phyloP scores from a whole-genome alignment of 495 filamentous ascomycete species.

The Wilcoxina mikolae region DNA sequence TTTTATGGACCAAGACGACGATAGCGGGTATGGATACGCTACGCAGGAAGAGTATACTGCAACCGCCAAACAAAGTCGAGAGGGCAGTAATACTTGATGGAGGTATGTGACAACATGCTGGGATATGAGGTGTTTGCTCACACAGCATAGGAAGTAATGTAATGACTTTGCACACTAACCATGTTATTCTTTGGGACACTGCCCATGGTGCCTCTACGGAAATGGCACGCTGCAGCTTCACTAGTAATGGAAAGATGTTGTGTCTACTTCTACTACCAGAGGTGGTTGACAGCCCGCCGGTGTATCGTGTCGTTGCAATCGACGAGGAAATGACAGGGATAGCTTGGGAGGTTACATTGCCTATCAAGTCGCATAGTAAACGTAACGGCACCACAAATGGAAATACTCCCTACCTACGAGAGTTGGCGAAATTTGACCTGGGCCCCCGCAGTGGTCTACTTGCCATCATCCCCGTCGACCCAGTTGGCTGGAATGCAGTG shows the following conservation, averaged over 20 bases:
- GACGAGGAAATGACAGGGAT: conserved; percentile 70
- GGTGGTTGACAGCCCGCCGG: conserved; percentile 35
- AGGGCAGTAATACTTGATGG: conserved; percentile 67
- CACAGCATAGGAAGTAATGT: conserved; percentile 61
- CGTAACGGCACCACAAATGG: conserved; percentile 9
- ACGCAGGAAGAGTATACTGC: conserved; percentile 53
- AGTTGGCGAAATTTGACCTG: conserved; percentile 61
- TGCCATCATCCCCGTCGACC: conserved; percentile 80
- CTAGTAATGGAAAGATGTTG: conserved; percentile 54
- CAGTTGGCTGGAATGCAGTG: conserved; percentile 56
- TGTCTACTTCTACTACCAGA: conserved; percentile 69
- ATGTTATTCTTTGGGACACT: conserved; percentile 55
- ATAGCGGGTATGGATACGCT: conserved; percentile 38
- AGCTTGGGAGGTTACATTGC: conserved; percentile 65
- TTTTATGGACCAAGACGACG: conserved; percentile 63
- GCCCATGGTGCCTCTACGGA: conserved; percentile 10
- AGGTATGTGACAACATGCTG: conserved; percentile 40
- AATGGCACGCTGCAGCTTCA: conserved; percentile 37
- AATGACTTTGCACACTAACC: conserved; percentile 64
- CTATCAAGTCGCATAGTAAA: conserved; percentile 20
- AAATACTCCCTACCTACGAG: conserved; percentile 35
- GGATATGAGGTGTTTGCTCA: conserved; percentile 40
- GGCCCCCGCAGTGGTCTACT: conserved; percentile 57
- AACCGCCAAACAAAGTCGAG: conserved; percentile 60
- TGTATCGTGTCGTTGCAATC: conserved; percentile 61